These are phyloP conservation scores for Xylaria sp. DNA, from an alignment of 2,329 filamentous ascomycete species.

Conservation along the genomic window DNA sequence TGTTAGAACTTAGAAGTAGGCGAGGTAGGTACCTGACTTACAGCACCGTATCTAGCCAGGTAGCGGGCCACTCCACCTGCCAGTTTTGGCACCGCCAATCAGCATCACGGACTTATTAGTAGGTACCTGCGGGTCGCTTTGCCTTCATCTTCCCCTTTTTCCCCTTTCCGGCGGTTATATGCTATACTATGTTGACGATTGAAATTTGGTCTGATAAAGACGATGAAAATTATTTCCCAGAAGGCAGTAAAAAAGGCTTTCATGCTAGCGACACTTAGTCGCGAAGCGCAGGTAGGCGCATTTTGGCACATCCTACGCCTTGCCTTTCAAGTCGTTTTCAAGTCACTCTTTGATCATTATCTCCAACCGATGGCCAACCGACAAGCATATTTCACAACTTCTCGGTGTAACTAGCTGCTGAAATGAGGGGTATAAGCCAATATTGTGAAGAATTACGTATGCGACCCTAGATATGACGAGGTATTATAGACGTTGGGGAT, in stretches of 20 bases:
- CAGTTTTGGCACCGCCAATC: constrained; percentile 27
- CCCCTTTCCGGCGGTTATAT: constrained; percentile 5
- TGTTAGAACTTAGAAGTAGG: no score
- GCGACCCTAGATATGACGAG: not conserved
- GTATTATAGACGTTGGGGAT: constrained; percentile 6
- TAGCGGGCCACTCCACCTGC: constrained; percentile 13
- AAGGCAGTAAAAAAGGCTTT: not conserved
- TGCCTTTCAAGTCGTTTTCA: not conserved
- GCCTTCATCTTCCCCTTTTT: constrained; percentile 20
- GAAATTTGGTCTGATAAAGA: not conserved
- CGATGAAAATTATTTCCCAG: not conserved
- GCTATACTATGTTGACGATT: not conserved
- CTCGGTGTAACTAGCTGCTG: not conserved
- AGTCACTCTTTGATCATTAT: not conserved
- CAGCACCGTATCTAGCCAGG: no score
- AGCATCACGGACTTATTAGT: not conserved
- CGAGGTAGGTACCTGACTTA: not conserved
- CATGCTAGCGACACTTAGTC: not conserved
- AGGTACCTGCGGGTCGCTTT: not conserved
- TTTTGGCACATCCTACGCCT: not conserved
- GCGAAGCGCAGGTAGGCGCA: no score
- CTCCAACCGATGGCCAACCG: not conserved
- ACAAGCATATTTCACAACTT: not conserved
- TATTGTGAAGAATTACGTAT: not conserved
- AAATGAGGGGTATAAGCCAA: constrained; percentile 27